Conservation (phyloP, 148 eudicot species). For the Vaccinium vitisidaea region DNA sequence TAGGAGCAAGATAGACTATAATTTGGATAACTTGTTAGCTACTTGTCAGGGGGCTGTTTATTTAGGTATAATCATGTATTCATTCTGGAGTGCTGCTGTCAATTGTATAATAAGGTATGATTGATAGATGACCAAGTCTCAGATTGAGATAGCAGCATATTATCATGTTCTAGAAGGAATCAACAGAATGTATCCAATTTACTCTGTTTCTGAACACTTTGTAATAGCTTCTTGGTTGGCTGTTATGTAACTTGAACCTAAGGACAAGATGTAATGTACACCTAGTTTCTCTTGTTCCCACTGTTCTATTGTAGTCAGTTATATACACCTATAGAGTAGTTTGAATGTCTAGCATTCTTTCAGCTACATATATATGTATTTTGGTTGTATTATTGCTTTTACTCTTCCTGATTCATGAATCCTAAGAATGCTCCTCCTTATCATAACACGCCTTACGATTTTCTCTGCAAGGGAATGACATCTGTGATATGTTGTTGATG, state of each 20-base stretch:
- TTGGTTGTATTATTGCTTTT: not conserved
- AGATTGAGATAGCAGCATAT: not conserved
- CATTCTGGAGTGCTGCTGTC: not conserved
- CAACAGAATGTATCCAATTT: not conserved
- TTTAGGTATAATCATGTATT: not conserved
- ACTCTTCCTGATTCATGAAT: not conserved
- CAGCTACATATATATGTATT: not conserved
- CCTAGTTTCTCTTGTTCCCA: not conserved
- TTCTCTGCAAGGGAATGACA: not conserved
- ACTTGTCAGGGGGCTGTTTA: not conserved
- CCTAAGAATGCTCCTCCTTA: not conserved
- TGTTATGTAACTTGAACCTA: slow-evolving; percentile 2
- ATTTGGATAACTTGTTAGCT: not conserved
- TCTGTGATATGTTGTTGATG: not conserved
- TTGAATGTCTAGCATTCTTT: not conserved
- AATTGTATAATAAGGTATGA: not conserved
- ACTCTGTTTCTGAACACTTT: not conserved
- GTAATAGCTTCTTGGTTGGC: not conserved
- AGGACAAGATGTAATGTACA: not conserved
- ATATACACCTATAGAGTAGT: not conserved
- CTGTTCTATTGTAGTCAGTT: not conserved
- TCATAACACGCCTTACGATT: not conserved
- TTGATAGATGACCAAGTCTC: not conserved
- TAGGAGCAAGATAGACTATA: not conserved
- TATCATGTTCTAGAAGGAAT: not conserved